Evolutionary conservation across 78 protist species (phyloP).

Genomic region (Isochrysis galbana): DNA sequence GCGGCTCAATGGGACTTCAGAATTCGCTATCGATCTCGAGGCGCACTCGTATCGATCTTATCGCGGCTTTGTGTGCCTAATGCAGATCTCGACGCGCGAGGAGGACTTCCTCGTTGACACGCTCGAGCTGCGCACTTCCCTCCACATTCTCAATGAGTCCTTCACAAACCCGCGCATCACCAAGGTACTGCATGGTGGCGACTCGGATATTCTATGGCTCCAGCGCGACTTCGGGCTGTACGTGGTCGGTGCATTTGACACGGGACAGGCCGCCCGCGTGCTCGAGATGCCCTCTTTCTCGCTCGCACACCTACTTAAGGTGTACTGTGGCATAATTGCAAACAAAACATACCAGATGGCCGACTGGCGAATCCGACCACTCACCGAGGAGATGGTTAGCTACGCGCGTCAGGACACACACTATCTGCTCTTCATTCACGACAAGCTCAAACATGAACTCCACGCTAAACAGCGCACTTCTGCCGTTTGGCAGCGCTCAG

Average conservation of each 20-base stretch:
- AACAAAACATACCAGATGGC: constrained; percentile 94
- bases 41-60: constrained; percentile 82
- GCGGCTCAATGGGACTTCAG: constrained; percentile 38
- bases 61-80: constrained; percentile 93
- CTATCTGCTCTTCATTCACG: constrained; percentile 88
- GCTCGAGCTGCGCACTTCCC: constrained; percentile 71
- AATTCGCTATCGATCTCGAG: constrained; percentile 92
- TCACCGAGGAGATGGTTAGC: constrained; percentile 86
- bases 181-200: constrained; percentile 54
- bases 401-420: constrained; percentile 98
- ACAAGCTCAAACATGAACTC: constrained; percentile 25
- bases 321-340: constrained; percentile 50
- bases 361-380: constrained; percentile 67
- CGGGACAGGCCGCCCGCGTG: constrained; percentile 90
- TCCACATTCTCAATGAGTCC: constrained; percentile 55
- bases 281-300: constrained; percentile 50
- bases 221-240: constrained; percentile 90
- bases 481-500: neutral
- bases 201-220: constrained; percentile 39
- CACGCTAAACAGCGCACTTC: neutral
- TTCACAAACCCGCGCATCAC: neutral
- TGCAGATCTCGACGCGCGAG: constrained; percentile 86
- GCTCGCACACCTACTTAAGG: constrained; percentile 77
- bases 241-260: constrained; percentile 97
- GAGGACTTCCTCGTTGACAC: constrained; percentile 93